phyloP scores from a whole-genome alignment of 176 grass and related monocot species.

The Oryza officinalis region DNA sequence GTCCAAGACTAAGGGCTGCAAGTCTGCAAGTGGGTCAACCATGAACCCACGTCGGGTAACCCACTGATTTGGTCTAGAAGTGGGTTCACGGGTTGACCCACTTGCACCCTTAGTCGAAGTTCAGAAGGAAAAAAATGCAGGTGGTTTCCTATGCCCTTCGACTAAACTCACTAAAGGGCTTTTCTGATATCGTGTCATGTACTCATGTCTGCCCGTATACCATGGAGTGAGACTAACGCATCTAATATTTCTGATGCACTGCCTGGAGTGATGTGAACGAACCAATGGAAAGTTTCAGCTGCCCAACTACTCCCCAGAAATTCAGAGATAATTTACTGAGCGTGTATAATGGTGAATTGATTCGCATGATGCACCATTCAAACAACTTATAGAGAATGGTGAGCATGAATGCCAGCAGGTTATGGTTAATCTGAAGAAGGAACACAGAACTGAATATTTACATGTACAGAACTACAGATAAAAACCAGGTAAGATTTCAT shows the following conservation, averaged over 20 bases:
- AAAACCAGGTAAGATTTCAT: too few species aligned
- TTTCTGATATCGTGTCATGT: too few species aligned
- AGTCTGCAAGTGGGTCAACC: too few species aligned
- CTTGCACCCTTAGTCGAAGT: too few species aligned
- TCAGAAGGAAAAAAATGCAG: too few species aligned
- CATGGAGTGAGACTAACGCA: too few species aligned
- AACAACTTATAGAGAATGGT: background rate
- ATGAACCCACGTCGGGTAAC: too few species aligned
- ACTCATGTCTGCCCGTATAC: too few species aligned
- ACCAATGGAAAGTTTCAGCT: background rate
- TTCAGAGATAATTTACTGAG: background rate
- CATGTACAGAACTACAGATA: background rate
- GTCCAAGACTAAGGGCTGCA: background rate
- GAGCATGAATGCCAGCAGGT: background rate
- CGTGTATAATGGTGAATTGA: background rate
- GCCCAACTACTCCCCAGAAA: background rate
- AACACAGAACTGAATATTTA: background rate
- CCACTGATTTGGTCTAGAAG: too few species aligned
- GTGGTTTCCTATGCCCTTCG: too few species aligned
- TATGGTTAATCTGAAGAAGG: background rate
- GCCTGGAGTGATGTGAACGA: background rate
- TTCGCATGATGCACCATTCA: background rate
- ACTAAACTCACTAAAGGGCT: too few species aligned
- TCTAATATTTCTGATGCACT: background rate
- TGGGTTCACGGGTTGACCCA: too few species aligned